Evolutionary conservation across 495 filamentous ascomycete genomes (phyloP), one percentile per base, ranked within the genome.

Genomic region (Choiromyces venosus): DNA sequence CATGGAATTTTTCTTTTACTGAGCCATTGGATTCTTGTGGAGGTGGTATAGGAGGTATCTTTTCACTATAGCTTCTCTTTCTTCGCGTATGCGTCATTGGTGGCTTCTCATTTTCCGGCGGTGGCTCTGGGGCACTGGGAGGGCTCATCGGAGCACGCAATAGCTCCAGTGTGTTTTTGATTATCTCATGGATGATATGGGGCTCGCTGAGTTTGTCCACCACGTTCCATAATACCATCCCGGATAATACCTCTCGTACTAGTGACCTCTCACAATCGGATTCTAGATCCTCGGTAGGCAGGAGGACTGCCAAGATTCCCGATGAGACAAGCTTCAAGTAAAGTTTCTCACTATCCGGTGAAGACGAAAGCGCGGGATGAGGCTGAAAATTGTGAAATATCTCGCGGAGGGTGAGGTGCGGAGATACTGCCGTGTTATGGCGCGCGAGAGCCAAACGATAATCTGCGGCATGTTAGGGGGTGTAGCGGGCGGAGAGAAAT

Each of bases 201-300:
- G 91, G 90, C 83, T 97, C 89, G 79, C 90, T 94, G 73, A 90
- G 85, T 80, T 87, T 93, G 71, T 89, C 88, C 69, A 98, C 83
- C 68, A 88, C 85, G 69, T 91, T 92, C 29, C 91, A 91, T 56
- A 99, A 83, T 29, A 97, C 91, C 82, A 94, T 88, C 76, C 96
- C 91, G 9, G 92, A 91, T 66, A 98, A 84, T 37, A 97, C 88
- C 82, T 97, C 93, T 56, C 89, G 87, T 71, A 97, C 89, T 66
- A 99, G 85, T 10, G 90, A 85, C 25, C 91, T 88, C 78, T 97
- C 84, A 80, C 92, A 96, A 66, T 85, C 87, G 82, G 96, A 97
- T 78, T 93, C 89, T 14, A 98, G 86, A 77, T 98, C 94, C 80
- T 97, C 94, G 25, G 92, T 95, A 7, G 95, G 95, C 40, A 99